Evolutionary conservation across 2,329 filamentous ascomycete species (phyloP).

Genomic region (Xylariales sp.): DNA sequence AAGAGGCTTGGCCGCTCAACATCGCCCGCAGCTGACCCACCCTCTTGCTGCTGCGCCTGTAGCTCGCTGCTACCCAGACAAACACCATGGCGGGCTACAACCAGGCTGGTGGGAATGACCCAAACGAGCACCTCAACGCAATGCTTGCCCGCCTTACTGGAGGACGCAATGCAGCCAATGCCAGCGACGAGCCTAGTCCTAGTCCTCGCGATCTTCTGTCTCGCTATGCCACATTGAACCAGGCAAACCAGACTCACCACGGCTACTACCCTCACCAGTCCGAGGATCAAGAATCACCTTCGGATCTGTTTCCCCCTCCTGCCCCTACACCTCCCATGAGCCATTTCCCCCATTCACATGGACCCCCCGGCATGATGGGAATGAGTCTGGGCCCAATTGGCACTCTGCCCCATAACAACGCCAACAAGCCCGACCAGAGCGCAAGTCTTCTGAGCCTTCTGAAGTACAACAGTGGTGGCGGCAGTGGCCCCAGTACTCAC

Average conservation of each 20-base stretch:
- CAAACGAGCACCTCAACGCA: slow-evolving; percentile 31
- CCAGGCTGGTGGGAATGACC: slow-evolving; percentile 26
- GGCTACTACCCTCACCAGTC: slow-evolving; percentile 19
- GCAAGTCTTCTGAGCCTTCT: slow-evolving; percentile 55
- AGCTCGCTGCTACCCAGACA: slow-evolving; percentile 9
- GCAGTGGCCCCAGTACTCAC: slow-evolving; percentile 14
- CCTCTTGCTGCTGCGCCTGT: slow-evolving; percentile 7
- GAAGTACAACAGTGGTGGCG: slow-evolving; percentile 52
- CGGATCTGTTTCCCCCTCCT: slow-evolving; percentile 32
- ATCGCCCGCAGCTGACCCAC: neutral
- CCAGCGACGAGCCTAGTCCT: slow-evolving; percentile 11
- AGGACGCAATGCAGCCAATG: slow-evolving; percentile 18
- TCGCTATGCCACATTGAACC: slow-evolving; percentile 26
- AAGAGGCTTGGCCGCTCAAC: neutral
- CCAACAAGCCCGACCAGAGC: slow-evolving; percentile 39
- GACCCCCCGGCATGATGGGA: slow-evolving; percentile 22
- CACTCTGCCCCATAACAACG: slow-evolving; percentile 31
- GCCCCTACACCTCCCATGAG: slow-evolving; percentile 41
- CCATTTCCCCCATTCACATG: slow-evolving; percentile 34
- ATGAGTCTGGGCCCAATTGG: slow-evolving; percentile 45
- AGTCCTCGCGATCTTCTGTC: slow-evolving; percentile 25
- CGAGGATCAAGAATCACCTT: slow-evolving; percentile 21
- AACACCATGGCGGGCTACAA: slow-evolving; percentile 31
- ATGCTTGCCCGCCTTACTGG: slow-evolving; percentile 34
- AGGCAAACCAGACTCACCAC: slow-evolving; percentile 13